Evolutionary conservation across 1,284 basidiomycete genomes (phyloP), one percentile per base, ranked within the genome.

Genomic region (Puccinia hordei): DNA sequence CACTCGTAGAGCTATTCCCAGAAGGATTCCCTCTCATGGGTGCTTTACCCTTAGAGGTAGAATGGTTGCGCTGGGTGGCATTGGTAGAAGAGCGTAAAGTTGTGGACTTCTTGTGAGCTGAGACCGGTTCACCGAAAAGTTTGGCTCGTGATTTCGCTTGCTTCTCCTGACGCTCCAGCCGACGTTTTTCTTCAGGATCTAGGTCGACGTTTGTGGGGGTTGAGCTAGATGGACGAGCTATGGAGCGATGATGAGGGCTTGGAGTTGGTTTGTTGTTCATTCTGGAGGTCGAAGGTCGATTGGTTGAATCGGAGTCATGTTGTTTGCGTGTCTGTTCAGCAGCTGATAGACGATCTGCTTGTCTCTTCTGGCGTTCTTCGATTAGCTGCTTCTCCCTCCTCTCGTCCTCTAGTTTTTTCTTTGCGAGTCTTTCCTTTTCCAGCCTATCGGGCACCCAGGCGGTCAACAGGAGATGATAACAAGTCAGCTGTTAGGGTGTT

Each of bases 141-240:
- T 30, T 72, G 1, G 77, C 77, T 51, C 59, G 46, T n/a, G 77
- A 68, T 73, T 46, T 44, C 1, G 77, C 77, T 1, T 59, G 17
- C 46, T 80, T 80, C 24, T 80, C 77, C 66, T 80, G 68, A 30
- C 77, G 66, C 35, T 80, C 77, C 12, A 61, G 27, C 65, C 66
- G 30, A 35, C 77, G 66, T 27, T 72, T 22, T 65, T 80, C 68
- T 53, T 80, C 77, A 61, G 77, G 77, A 73, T 80, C 77, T 35
- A 63, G 8, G 27, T 49, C n/a, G 15, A 49, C 3, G 38, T 33
- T 35, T 24, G 57, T 22, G 22, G 73, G 73, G n/a, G 38, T 59
- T 27, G 57, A 44, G 57, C 30, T 63, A 38, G 57, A 59, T 41
- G 73, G 38, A 59, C 44, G 59, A 65, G n/a, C 38, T 4, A 19